phyloP scores from a whole-genome alignment of 2,329 filamentous ascomycete genomes.

The Epichloe hybrida region DNA sequence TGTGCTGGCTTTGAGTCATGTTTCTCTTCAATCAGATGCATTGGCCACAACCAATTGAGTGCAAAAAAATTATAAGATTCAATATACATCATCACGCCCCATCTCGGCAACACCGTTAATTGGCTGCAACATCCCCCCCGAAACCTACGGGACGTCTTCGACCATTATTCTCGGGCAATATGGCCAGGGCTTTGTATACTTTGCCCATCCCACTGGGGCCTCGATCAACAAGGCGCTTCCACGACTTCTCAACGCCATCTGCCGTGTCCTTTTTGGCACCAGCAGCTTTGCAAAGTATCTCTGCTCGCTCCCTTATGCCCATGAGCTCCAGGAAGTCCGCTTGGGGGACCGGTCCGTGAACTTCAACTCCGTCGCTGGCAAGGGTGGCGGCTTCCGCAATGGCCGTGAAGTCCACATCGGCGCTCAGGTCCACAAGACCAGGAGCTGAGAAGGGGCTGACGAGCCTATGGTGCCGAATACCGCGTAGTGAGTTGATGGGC shows the following conservation, averaged over 20 bases:
- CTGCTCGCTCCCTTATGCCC: conserved; percentile 69
- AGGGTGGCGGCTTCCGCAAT: conserved; percentile 69
- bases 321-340: conserved; percentile 64
- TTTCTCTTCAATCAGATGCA: too few relatives aligned
- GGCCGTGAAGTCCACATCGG: conserved; percentile 85
- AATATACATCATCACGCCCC: background rate
- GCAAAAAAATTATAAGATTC: too few relatives aligned
- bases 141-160: conserved; percentile 77
- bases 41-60: too few relatives aligned
- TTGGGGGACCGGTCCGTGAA: conserved; percentile 85
- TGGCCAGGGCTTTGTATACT: conserved; percentile 84
- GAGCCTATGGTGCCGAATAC: conserved; percentile 63
- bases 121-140: conserved; percentile 56
- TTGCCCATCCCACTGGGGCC: conserved; percentile 82
- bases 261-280: conserved; percentile 31
- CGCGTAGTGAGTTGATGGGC: conserved; percentile 78
- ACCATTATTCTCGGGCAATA: conserved; percentile 68
- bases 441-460: conserved; percentile 71
- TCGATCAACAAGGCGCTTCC: conserved; percentile 72
- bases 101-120: background rate
- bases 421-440: conserved; percentile 76
- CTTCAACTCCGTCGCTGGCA: conserved; percentile 69
- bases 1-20: too few relatives aligned
- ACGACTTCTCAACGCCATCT: conserved; percentile 55
- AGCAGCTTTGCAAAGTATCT: conserved; percentile 44